phyloP scores from a whole-genome alignment of 2,329 filamentous ascomycete species.

The Knoxdaviesia proteae region DNA sequence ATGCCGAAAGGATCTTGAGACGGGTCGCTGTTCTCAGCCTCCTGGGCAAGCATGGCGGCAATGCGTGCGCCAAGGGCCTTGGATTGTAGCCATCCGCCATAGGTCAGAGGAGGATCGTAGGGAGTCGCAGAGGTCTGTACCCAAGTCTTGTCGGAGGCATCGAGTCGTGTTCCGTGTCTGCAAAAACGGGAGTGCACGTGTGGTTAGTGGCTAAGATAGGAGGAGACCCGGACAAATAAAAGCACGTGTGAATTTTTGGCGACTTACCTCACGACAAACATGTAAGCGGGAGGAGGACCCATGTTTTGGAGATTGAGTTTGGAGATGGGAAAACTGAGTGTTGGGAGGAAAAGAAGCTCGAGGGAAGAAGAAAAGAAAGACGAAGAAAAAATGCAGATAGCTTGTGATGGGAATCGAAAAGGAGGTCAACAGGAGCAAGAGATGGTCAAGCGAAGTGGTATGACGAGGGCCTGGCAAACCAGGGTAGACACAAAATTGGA shows the following conservation, averaged over 20 bases:
- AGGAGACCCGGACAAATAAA: not conserved
- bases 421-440: not conserved
- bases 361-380: not conserved
- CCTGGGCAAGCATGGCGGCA: slow-evolving; percentile 43
- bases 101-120: slow-evolving; percentile 88
- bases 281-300: slow-evolving; percentile 20
- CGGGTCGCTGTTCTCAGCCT: slow-evolving; percentile 19
- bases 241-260: not conserved
- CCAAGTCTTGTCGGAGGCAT: slow-evolving; percentile 90
- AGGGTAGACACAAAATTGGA: too few relatives aligned
- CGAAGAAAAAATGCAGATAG: not conserved
- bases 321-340: slow-evolving; percentile 1
- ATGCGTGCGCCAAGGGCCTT: slow-evolving; percentile 68
- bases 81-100: slow-evolving; percentile 80
- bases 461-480: too few relatives aligned
- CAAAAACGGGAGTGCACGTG: slow-evolving; percentile 1
- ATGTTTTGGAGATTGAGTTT: slow-evolving; percentile 9
- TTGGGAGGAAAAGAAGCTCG: too few relatives aligned
- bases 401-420: not conserved
- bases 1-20: not conserved
- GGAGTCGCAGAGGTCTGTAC: slow-evolving; percentile 80
- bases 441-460: too few relatives aligned
- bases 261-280: slow-evolving; percentile 22
- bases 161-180: slow-evolving; percentile 80
- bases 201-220: not conserved